Evolutionary conservation across 768 basidiomycete genomes (phyloP), one percentile per base, ranked within the genome.

Genomic region (Termitomyces titanicus): DNA sequence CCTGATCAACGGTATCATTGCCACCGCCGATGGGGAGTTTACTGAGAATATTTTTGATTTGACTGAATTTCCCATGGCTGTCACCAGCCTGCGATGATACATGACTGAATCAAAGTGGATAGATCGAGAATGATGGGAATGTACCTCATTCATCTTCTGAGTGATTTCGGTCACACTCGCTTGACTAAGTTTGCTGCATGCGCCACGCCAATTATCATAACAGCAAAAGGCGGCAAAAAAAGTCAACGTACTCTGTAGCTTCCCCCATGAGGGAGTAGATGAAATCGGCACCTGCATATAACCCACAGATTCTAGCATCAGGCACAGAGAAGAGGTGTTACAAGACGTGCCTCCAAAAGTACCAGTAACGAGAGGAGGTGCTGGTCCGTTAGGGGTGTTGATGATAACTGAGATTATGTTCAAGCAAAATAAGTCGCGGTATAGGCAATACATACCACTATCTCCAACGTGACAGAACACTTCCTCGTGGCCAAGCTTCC

Each of bases 401-500:
- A 84, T 72, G 20, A 61, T 65, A 18, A 77, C 76, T 77, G 53
- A 8, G 10, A 25, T 33, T 38, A 62, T 49, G 8, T 34, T 33
- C 20, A 33, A 39, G 13, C 27, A 33, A 29, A 8, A 15, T 7
- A 39, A 40, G 29, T 31, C 10, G 8, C 20, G 6, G 39, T 35
- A 51, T 45, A 12, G 3, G 10, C 31, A 29, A 50, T 8, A 31
- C 9, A 33, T 54, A 75, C 79, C 80, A 57, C 77, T 74, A 40
- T 86, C 82, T 13, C 91, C 89, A 46, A 92, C 88, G 68, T 92
- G 89, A 55, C 85, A 85, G 70, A 92, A 92, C 15, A 92, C 86
- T 40, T 88, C 75, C 15, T 72, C 56, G 65, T 89, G 74, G 0
- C 91, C 90, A 72, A 90, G 74, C 58, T 83, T 85, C 58, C 82